Base-by-base conservation (phyloP, 306 rosid genomes). In the Datisca glomerata region DNA sequence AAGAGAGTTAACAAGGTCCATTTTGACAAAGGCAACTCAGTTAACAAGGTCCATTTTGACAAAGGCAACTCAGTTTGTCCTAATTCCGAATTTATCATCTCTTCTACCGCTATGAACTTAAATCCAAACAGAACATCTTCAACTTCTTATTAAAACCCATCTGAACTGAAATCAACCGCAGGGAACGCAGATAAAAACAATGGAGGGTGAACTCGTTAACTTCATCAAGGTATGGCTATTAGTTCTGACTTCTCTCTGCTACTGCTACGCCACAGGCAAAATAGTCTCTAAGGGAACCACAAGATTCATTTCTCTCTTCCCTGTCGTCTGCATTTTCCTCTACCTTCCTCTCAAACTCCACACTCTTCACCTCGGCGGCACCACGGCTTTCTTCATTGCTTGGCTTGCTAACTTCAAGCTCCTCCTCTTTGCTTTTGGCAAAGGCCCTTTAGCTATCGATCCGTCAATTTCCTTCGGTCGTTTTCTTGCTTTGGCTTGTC, bases 401-500 rank as follows among this genome's bases (percentile, higher is more conserved):
- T 73, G 80, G 75, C 69, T 68, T 3, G 69, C 45, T n/a, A 63
- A 41, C 15, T 73, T 68, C 66, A 68, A 73, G 32, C 75, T 73
- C 24, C 57, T 72, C 49, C 71, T 72, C 53, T 68, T 72, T 3
- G 54, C 68, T 12, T 67, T 49, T 4, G 70, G 54, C 12, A 42
- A 24, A 35, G 71, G 69, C 13, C 71, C 79, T 5, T 46, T 67
- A 12, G 56, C 66, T 2, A 63, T 68, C 8, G 24, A 43, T n/a
- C 29, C 66, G 11, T 41, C 78, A 5, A 46, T 74, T 53, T 63
- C 95, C 48, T 32, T 70, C 4, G 11, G 43, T 17, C 81, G 58
- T 42, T 84, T 84, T 53, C 18, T 68, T 4, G 57, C 75, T 18
- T 12, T 79, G 3, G 61, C 79, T 3, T 81, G 80, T 62, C 67